These are phyloP conservation scores for Pseudonitzschia multistriata DNA, from an alignment of 108 stramenopile species.

Conservation along the genomic window DNA sequence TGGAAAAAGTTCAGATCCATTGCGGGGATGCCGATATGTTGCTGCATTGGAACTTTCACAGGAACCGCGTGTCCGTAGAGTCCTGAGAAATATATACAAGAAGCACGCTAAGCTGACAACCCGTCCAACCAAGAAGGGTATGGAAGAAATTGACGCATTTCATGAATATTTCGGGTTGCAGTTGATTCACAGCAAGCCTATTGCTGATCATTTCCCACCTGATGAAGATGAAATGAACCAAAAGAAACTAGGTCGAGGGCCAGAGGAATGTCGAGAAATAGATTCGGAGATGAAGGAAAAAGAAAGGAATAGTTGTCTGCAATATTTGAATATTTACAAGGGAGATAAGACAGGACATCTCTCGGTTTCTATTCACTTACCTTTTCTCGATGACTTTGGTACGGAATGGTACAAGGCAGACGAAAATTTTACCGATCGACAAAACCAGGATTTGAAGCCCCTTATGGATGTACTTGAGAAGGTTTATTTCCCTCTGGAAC, in stretches of 20 bases:
- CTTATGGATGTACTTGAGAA: conserved; percentile 63
- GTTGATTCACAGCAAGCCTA: conserved; percentile 68
- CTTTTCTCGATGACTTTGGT: conserved; percentile 44
- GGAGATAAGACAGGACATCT: conserved; percentile 74
- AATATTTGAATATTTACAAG: conserved; percentile 81
- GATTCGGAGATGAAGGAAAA: conserved; percentile 59
- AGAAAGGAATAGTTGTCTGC: conserved; percentile 71
- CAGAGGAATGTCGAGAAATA: conserved; percentile 64
- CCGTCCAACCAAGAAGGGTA: conserved; percentile 79
- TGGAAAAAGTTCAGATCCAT: conserved; percentile 58
- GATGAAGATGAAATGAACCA: conserved; percentile 48
- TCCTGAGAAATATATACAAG: conserved; percentile 68
- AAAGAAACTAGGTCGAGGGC: conserved; percentile 44
- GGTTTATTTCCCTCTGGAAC: conserved; percentile 68
- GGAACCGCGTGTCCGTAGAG: conserved; percentile 79
- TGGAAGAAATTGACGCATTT: conserved; percentile 75
- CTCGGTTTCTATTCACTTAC: conserved; percentile 66
- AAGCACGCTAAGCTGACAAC: conserved; percentile 69
- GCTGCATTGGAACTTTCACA: conserved; percentile 87
- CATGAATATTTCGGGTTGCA: conserved; percentile 89
- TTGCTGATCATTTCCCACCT: conserved; percentile 83
- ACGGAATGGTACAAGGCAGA: conserved; percentile 63
- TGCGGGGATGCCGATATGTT: conserved; percentile 81
- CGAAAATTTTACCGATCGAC: conserved; percentile 40
- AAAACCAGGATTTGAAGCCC: conserved; percentile 56